Evolutionary conservation across 441 rosid genomes (phyloP).

Genomic region (Theobroma grandiflorum): DNA sequence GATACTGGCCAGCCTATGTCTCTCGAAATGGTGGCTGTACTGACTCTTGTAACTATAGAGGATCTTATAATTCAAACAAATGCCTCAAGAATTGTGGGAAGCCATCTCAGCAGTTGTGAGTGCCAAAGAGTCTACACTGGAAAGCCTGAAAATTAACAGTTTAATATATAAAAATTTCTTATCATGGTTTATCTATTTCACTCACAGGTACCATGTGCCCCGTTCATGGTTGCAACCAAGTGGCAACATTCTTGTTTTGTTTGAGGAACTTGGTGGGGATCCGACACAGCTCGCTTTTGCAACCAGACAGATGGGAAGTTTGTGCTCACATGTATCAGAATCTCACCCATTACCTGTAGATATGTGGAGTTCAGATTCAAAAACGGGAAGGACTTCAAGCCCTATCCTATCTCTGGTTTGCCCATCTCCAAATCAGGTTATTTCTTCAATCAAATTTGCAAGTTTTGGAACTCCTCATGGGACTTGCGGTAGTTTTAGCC

Average conservation of each 20-base stretch:
- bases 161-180: conserved; percentile 8
- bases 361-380: conserved; percentile 65
- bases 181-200: conserved; percentile 5
- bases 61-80: conserved; percentile 65
- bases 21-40: conserved; percentile 66
- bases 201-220: conserved; percentile 86
- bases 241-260: conserved; percentile 80
- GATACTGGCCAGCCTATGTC: conserved; percentile 86
- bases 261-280: conserved; percentile 95
- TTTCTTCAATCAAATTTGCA: conserved; percentile 81
- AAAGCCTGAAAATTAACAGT: neutral
- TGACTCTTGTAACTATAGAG: conserved; percentile 77
- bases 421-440: conserved; percentile 69
- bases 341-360: conserved; percentile 83
- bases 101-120: conserved; percentile 95
- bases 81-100: conserved; percentile 90
- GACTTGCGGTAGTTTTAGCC: conserved; percentile 80
- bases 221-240: conserved; percentile 89
- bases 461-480: conserved; percentile 92
- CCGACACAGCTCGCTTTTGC: conserved; percentile 75
- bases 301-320: conserved; percentile 53
- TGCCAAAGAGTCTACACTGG: neutral
- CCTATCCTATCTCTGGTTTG: conserved; percentile 68
- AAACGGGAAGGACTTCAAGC: conserved; percentile 41
- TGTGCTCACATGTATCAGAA: conserved; percentile 75